These are phyloP conservation scores for Verticillium isaacii DNA, from an alignment of 2,329 filamentous ascomycete genomes.

Conservation along the genomic window DNA sequence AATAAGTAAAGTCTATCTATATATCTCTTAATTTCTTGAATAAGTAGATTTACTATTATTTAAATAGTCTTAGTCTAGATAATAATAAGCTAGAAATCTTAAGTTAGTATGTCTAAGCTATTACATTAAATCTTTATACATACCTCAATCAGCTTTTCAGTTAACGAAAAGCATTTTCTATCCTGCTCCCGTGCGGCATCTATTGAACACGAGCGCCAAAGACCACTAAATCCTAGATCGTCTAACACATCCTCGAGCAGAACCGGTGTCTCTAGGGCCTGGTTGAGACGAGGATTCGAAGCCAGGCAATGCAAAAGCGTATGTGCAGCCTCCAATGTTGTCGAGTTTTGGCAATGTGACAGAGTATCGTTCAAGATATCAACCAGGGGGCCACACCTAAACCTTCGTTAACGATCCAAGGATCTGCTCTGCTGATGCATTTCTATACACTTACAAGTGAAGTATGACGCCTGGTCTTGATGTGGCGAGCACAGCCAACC, in stretches of 20 bases:
- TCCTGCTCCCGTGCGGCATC: conserved; percentile 44
- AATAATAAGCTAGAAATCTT: neutral
- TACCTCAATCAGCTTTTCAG: conserved; percentile 59
- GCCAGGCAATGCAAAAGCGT: conserved; percentile 54
- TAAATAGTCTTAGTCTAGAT: neutral
- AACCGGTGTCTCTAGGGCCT: conserved; percentile 40
- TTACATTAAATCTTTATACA: conserved; percentile 15
- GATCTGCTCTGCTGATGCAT: conserved; percentile 1
- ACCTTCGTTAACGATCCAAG: conserved; percentile 9
- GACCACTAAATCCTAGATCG: conserved; percentile 57
- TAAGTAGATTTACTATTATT: neutral
- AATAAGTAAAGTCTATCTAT: no score
- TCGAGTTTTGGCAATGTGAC: conserved; percentile 57
- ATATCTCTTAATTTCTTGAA: neutral
- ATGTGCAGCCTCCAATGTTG: conserved; percentile 57
- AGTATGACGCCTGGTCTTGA: conserved; percentile 52
- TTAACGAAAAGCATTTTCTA: conserved; percentile 47
- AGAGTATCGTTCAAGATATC: conserved; percentile 57
- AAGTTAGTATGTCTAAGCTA: neutral
- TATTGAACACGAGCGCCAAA: conserved; percentile 55
- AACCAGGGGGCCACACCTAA: conserved; percentile 51
- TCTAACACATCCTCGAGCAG: conserved; percentile 49
- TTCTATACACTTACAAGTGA: conserved; percentile 45
- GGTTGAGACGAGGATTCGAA: conserved; percentile 45
- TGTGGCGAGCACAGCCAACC: conserved; percentile 54